phyloP scores from a whole-genome alignment of 352 stramenopile genomes.

The Pythium dissimile region DNA sequence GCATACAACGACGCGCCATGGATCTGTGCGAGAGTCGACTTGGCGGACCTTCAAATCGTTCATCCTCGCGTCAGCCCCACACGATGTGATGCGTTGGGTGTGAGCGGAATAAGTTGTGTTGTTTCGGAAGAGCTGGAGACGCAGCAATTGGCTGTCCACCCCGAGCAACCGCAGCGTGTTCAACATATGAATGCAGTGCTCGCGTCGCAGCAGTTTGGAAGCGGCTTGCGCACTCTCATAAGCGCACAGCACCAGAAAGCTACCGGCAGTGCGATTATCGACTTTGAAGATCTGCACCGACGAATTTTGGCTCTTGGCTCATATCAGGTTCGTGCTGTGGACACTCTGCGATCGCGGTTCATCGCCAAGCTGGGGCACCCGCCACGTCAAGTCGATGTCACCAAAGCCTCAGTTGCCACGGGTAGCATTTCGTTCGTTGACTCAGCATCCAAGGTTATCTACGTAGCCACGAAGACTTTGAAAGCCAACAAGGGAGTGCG shows the following conservation, averaged over 20 bases:
- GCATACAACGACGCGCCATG: slow-evolving; percentile 70
- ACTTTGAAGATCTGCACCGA: slow-evolving; percentile 66
- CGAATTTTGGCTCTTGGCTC: slow-evolving; percentile 43
- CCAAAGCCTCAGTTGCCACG: slow-evolving; percentile 36
- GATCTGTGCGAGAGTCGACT: slow-evolving; percentile 55
- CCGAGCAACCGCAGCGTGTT: slow-evolving; percentile 26
- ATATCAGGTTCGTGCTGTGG: slow-evolving; percentile 51
- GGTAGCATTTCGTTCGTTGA: slow-evolving; percentile 68
- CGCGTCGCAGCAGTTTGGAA: slow-evolving; percentile 45
- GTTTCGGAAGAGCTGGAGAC: slow-evolving; percentile 57
- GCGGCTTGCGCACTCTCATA: slow-evolving; percentile 62
- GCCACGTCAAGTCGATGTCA: slow-evolving; percentile 52
- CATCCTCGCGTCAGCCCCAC: slow-evolving; percentile 53
- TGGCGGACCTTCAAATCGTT: slow-evolving; percentile 59
- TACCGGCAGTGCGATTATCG: slow-evolving; percentile 34
- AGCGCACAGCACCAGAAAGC: slow-evolving; percentile 64
- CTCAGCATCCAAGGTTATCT: slow-evolving; percentile 33
- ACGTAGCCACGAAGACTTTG: slow-evolving; percentile 43
- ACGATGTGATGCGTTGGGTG: slow-evolving; percentile 51
- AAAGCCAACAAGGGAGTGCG: slow-evolving; percentile 34
- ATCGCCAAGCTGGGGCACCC: slow-evolving; percentile 55
- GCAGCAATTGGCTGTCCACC: slow-evolving; percentile 1
- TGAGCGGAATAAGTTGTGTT: slow-evolving; percentile 54
- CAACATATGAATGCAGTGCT: slow-evolving; percentile 53
- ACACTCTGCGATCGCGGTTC: slow-evolving; percentile 54